Base-by-base conservation (phyloP, 164 flowering plant genomes). In the Protea cynaroides region DNA sequence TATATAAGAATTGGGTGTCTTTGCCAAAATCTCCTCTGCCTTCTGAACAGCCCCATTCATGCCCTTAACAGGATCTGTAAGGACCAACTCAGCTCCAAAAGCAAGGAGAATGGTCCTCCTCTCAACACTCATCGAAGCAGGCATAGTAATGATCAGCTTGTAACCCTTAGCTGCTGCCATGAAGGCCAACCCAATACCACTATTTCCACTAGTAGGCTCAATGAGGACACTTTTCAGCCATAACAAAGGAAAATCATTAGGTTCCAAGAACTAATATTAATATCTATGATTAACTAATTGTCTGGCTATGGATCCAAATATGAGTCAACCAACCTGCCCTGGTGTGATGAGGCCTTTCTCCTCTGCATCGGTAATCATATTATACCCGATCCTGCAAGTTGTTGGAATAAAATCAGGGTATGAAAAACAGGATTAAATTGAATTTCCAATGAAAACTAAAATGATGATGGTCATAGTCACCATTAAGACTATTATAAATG, bases 331-430 rank as follows among this genome's bases (percentile, higher is more conserved):
- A n/a, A n/a, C 97, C 94, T 84, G 12, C 55, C 97, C 96, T 0
- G 96, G 96, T 44, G 70, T 83, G 49, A 92, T 87, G 8, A 87
- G 78, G 11, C 97, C 96, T 68, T 83, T 87, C 56, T 73, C 84
- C 75, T 92, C 98, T 56, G 94, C 98, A 74, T 92, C 96, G 21
- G 76, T 38, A 59, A 89, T 86, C 98, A 92, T 86, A 65, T 94
- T 86, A 61, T 82, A 87, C 24, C 91, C 98, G 74, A 85, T 89
- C 86, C 96, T 89, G 83, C 75, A 75, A 55, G 53, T n/a, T n/a
- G n/a, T n/a, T 19, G 25, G 40, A 61, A 63, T 57, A 18, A 4
- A 18, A 18, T 12, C 18, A 49, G 52, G 17, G 18, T 18, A 49
- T 40, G 13, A 49, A 19, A 49, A 18, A 15, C 4, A 18, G 52